Evolutionary conservation across 1,284 basidiomycete species (phyloP), one percentile per base, ranked within the genome.

Genomic region (Boletus sp.): DNA sequence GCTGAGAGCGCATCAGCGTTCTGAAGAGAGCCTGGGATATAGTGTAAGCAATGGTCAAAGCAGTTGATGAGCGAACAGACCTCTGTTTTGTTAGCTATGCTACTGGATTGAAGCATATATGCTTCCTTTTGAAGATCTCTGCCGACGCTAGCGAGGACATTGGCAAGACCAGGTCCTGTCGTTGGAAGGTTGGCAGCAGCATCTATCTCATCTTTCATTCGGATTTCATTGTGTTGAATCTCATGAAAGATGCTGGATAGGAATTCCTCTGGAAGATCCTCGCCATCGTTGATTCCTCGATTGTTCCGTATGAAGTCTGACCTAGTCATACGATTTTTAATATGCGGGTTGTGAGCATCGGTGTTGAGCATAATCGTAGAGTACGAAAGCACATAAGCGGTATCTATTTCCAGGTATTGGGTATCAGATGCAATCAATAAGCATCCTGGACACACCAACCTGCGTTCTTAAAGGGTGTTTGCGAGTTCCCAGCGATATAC

Each of bases 121-220:
- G 92, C 91, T 66, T 98, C 94, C 65, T 88, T 87, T 68, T 96
- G 94, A 16, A 95, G 70, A 69, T 97, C 93, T 49, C 94, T 75
- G 2, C 94, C 94, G 27, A 96, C 92, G 51, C 83, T 88, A 1
- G 89, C 90, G 13, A 97, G 70, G 7, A 86, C 88, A 54, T 78
- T 82, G 1, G 90, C 86, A 34, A 95, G 69, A 10, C 93, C 92
- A 27, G 85, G 80, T 9, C 80, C 77, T 32, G 82, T 65, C 1
- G 74, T 64, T 7, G 76, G 69, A 40, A 75, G 60, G 23, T 66
- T 65, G 13, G 77, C 59, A 10, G 70, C 70, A 30, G 80, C 72
- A 57, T 93, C 92, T 23, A 93, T 72, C 69, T 98, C 94, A 60
- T 97, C 94, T 72, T 96, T 96, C 94, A 98, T 96, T 58, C 90